These are phyloP conservation scores for Metschnikowia anglica DNA, from an alignment of 805 yeast genomes.

Conservation along the genomic window DNA sequence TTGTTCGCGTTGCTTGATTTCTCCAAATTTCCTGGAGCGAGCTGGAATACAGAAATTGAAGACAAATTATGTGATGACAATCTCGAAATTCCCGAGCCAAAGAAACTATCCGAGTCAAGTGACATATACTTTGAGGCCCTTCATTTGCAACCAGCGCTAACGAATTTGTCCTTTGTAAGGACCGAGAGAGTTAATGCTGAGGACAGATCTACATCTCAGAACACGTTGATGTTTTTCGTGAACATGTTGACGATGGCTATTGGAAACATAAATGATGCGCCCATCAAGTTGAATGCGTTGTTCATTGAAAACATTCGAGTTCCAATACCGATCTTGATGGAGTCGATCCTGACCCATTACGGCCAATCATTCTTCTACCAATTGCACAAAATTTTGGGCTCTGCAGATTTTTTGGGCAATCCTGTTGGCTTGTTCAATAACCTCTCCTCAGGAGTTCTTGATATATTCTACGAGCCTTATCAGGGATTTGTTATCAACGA, in stretches of 20 bases:
- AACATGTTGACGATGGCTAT: conserved; percentile 93
- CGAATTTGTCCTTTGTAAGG: conserved; percentile 87
- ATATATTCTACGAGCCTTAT: conserved; percentile 95
- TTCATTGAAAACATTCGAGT: conserved; percentile 87
- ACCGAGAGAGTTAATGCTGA: conserved; percentile 74
- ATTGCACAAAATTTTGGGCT: conserved; percentile 87
- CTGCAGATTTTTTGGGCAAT: conserved; percentile 94
- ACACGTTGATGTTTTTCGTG: conserved; percentile 70
- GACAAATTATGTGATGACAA: conserved; percentile 61
- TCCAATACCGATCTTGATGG: conserved; percentile 69
- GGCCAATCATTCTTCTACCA: conserved; percentile 91
- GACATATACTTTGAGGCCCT: conserved; percentile 91
- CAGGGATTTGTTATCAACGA: conserved; percentile 93
- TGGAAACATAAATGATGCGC: conserved; percentile 97
- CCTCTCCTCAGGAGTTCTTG: conserved; percentile 91
- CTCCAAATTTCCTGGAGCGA: conserved; percentile 75
- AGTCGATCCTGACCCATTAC: conserved; percentile 78
- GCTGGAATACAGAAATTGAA: conserved; percentile 53
- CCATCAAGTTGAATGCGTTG: conserved; percentile 82
- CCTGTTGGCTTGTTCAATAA: conserved; percentile 97
- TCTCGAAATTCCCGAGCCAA: conserved; percentile 71
- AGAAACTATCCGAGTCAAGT: conserved; percentile 49
- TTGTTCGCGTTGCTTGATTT: conserved; percentile 79
- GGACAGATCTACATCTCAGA: conserved; percentile 60
- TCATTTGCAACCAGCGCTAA: conserved; percentile 86